phyloP scores from a whole-genome alignment of 805 yeast genomes.

The Hyphopichia homilentoma region DNA sequence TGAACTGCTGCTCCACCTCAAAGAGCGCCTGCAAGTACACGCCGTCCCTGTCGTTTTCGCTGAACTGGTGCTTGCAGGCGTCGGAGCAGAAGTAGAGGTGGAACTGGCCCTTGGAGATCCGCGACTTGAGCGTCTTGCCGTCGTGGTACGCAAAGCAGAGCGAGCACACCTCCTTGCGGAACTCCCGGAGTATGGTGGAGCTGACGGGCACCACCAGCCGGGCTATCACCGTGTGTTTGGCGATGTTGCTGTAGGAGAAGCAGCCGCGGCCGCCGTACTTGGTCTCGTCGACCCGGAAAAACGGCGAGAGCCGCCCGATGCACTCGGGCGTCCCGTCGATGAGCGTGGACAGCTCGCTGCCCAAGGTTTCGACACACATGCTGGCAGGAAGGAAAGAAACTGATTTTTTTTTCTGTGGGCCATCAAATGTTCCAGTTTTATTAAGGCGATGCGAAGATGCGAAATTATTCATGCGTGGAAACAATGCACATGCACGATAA shows the following conservation, averaged over 20 bases:
- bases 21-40: conserved; percentile 35
- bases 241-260: conserved; percentile 42
- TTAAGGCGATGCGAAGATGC: no score
- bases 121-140: conserved; percentile 46
- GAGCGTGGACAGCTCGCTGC: neutral
- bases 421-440: no score
- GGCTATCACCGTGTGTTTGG: conserved; percentile 38
- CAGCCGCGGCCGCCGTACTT: conserved; percentile 60
- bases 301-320: conserved; percentile 17
- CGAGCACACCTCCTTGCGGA: conserved; percentile 61
- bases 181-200: conserved; percentile 46
- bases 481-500: no score
- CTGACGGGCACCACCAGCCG: conserved; percentile 42
- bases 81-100: conserved; percentile 53
- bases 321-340: neutral
- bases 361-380: neutral
- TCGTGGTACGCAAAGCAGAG: conserved; percentile 47
- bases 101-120: conserved; percentile 16
- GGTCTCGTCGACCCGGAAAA: conserved; percentile 35
- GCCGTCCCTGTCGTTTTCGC: conserved; percentile 27
- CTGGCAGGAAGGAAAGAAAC: no score
- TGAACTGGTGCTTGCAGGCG: conserved; percentile 38
- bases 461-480: no score
- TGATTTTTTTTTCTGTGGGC: no score
- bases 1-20: conserved; percentile 28